Conservation (phyloP, 805 yeast genomes). For the Wickerhamomyces chambardii region DNA sequence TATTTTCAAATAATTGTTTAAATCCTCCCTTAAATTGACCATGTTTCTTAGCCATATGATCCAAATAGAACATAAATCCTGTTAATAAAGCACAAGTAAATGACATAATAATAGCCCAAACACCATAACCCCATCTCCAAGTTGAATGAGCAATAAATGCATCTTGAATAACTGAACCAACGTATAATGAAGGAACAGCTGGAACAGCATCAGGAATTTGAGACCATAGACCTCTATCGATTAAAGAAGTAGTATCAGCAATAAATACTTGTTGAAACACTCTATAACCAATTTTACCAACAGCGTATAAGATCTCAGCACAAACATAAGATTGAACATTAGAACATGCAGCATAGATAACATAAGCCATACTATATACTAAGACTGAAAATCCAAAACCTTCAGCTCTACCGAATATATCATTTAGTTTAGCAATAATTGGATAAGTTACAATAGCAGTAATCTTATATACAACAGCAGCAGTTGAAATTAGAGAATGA, state of each 20-base stretch:
- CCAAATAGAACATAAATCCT: slow-evolving; percentile 15
- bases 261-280: slow-evolving; percentile 25
- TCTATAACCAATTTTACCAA: slow-evolving; percentile 28
- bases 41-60: slow-evolving; percentile 8
- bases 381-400: slow-evolving; percentile 24
- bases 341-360: slow-evolving; percentile 24
- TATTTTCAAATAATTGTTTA: no score
- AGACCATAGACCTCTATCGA: slow-evolving; percentile 27
- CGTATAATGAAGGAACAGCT: slow-evolving; percentile 19
- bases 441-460: slow-evolving; percentile 27
- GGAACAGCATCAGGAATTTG: slow-evolving; percentile 25
- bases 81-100: slow-evolving; percentile 14
- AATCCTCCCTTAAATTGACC: slow-evolving; percentile 4
- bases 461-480: slow-evolving; percentile 27
- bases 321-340: slow-evolving; percentile 22
- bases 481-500: slow-evolving; percentile 28
- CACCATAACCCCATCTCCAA: slow-evolving; percentile 44
- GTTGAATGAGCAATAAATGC: slow-evolving; percentile 21
- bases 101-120: slow-evolving; percentile 29
- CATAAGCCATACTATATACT: slow-evolving; percentile 22
- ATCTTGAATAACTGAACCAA: slow-evolving; percentile 19
- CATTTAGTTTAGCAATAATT: slow-evolving; percentile 27
- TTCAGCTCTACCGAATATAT: slow-evolving; percentile 27
- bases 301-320: slow-evolving; percentile 26
- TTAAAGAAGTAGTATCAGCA: slow-evolving; percentile 28